phyloP scores from a whole-genome alignment of 768 basidiomycete species.

The Trichaptum fuscoviolaceum region DNA sequence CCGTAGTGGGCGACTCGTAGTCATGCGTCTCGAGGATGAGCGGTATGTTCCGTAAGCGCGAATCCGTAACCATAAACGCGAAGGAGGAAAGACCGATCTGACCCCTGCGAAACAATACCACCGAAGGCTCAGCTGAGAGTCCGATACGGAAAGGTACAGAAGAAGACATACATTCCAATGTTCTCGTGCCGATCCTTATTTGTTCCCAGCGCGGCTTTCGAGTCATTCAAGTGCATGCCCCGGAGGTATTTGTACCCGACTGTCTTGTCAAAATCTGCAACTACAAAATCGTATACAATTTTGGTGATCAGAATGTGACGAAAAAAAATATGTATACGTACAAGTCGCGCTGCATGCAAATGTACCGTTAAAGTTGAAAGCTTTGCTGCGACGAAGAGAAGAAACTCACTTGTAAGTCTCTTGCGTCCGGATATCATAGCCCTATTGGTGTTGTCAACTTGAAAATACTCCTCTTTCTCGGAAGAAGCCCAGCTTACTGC shows the following conservation, averaged over 20 bases:
- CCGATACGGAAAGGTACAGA: background rate
- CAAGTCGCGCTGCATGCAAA: background rate
- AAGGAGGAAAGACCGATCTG: slow-evolving; percentile 61
- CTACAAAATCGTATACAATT: slow-evolving; percentile 24
- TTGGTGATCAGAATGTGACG: background rate
- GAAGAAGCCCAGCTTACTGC: slow-evolving; percentile 41
- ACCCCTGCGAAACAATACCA: slow-evolving; percentile 42
- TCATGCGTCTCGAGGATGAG: slow-evolving; percentile 80
- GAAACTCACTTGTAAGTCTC: slow-evolving; percentile 64
- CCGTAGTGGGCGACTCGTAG: slow-evolving; percentile 51
- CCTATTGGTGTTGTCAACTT: slow-evolving; percentile 32
- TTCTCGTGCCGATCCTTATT: slow-evolving; percentile 81
- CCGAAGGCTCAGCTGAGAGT: background rate
- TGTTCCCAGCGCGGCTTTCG: slow-evolving; percentile 57
- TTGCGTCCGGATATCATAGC: slow-evolving; percentile 74
- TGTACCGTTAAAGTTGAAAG: background rate
- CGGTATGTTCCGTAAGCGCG: slow-evolving; percentile 62
- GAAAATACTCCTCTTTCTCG: background rate
- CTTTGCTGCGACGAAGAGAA: background rate
- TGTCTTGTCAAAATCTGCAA: slow-evolving; percentile 58
- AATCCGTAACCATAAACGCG: slow-evolving; percentile 60
- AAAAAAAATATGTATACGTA: background rate
- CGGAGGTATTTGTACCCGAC: slow-evolving; percentile 70
- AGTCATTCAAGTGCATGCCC: slow-evolving; percentile 86
- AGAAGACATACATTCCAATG: slow-evolving; percentile 62